Evolutionary conservation across 352 stramenopile genomes (phyloP).

Genomic region (Pythium phragmitis): DNA sequence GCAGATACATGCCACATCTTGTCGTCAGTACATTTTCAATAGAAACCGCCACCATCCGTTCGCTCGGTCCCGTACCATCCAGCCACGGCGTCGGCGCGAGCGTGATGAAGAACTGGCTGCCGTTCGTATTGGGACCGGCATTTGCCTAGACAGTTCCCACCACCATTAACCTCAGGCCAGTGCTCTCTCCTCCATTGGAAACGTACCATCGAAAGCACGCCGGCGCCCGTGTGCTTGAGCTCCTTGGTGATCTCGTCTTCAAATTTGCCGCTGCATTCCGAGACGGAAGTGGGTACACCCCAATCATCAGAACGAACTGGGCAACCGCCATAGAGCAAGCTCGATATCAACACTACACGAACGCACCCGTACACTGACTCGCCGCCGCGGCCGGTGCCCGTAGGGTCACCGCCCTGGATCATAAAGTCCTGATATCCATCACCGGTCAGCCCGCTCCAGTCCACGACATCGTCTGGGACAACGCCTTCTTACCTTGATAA

Average conservation of each 20-base stretch:
- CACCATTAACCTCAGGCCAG: not conserved
- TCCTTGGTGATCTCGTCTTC: slow-evolving; percentile 92
- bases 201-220: slow-evolving; percentile 87
- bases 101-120: slow-evolving; percentile 95
- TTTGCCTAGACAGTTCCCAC: slow-evolving; percentile 59
- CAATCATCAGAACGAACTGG: not conserved
- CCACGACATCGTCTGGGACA: not conserved
- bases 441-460: not conserved
- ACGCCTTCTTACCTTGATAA: slow-evolving; percentile 78
- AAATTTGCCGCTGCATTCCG: slow-evolving; percentile 80
- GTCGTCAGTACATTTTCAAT: not conserved
- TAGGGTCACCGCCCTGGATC: slow-evolving; percentile 95
- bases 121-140: slow-evolving; percentile 90
- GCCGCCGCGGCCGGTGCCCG: slow-evolving; percentile 90
- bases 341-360: not conserved
- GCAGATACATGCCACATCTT: not conserved
- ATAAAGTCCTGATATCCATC: slow-evolving; percentile 86
- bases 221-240: slow-evolving; percentile 93
- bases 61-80: slow-evolving; percentile 61
- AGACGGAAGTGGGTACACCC: not conserved
- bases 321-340: too few species aligned
- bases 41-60: not conserved
- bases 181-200: not conserved
- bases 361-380: slow-evolving; percentile 90
- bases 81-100: slow-evolving; percentile 92